These are phyloP conservation scores for Ophioceras dolichostomum DNA, from an alignment of 2,329 filamentous ascomycete genomes.

Conservation along the genomic window DNA sequence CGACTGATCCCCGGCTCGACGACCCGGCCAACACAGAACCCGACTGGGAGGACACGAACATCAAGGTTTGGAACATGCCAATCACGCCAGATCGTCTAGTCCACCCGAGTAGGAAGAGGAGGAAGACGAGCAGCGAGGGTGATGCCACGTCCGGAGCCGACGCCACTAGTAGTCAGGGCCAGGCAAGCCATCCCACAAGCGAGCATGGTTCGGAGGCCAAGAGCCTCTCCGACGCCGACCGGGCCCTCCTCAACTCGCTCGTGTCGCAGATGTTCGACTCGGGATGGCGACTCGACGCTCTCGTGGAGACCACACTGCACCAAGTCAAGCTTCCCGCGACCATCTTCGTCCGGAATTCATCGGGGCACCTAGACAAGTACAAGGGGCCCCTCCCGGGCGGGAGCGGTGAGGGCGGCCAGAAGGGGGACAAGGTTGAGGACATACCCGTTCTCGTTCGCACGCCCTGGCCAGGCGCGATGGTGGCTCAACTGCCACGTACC, in stretches of 20 bases:
- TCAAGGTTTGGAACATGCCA: constrained; percentile 72
- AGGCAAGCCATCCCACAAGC: too few relatives aligned
- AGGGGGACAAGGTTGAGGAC: constrained; percentile 34
- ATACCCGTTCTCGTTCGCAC: constrained; percentile 60
- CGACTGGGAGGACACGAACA: constrained; percentile 53
- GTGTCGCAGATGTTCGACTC: constrained; percentile 73
- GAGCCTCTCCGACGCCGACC: constrained; percentile 7
- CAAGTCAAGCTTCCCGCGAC: constrained; percentile 56
- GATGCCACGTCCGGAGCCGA: too few relatives aligned
- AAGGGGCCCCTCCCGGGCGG: constrained; percentile 51
- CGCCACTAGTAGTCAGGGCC: constrained; percentile 14
- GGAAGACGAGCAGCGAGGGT: constrained; percentile 6
- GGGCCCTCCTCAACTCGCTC: constrained; percentile 44
- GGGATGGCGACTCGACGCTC: constrained; percentile 57
- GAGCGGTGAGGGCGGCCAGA: constrained; percentile 9
- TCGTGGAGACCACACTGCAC: constrained; percentile 53
- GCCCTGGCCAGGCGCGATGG: constrained; percentile 64
- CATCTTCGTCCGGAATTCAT: constrained; percentile 55
- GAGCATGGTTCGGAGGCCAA: too few relatives aligned
- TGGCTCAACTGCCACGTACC: constrained; percentile 56
- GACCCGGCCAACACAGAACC: constrained; percentile 23
- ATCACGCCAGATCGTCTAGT: constrained; percentile 44
- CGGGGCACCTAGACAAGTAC: constrained; percentile 58
- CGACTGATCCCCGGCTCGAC: constrained; percentile 24
- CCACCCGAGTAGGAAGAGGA: constrained; percentile 19